Percentiles rank a stretch among this genome's conserved stretches.
Conservation (phyloP, 306 rosid genomes). For the Benincasa hispida region DNA sequence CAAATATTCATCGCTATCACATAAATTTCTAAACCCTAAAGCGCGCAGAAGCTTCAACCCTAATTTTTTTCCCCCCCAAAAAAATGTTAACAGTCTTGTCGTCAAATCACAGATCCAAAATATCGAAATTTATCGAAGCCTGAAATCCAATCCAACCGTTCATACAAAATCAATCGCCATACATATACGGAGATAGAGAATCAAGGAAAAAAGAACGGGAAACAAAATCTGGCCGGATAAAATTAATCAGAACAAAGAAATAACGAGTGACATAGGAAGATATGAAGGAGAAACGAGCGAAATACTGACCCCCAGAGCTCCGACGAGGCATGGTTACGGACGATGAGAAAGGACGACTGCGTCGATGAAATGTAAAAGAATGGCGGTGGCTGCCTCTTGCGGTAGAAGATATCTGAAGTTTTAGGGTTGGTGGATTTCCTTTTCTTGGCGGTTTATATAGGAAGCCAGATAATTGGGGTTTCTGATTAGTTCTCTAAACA, state of each 20-base stretch:
- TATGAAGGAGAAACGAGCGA: neutral
- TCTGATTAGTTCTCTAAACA: neutral
- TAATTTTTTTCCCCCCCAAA: neutral
- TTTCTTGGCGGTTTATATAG: neutral
- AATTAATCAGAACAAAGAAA: neutral
- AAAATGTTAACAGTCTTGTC: neutral
- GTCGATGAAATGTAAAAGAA: neutral
- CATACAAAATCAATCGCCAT: neutral
- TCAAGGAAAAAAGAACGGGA: neutral
- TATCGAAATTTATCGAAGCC: neutral
- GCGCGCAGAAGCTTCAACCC: neutral
- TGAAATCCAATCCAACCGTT: neutral
- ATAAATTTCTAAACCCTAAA: neutral
- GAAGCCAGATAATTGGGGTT: neutral
- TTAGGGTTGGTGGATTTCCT: neutral
- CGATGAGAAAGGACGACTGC: neutral
- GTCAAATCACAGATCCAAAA: neutral
- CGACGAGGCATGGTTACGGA: conserved; percentile 4
- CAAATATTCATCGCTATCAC: neutral
- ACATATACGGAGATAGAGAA: neutral
- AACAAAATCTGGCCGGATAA: neutral
- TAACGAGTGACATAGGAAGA: neutral
- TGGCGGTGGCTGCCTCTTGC: neutral
- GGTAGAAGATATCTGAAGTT: neutral
- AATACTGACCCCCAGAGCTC: neutral